These are phyloP conservation scores for Pyrus bretschneideri DNA, from an alignment of 306 rosid species.

Conservation along the genomic window DNA sequence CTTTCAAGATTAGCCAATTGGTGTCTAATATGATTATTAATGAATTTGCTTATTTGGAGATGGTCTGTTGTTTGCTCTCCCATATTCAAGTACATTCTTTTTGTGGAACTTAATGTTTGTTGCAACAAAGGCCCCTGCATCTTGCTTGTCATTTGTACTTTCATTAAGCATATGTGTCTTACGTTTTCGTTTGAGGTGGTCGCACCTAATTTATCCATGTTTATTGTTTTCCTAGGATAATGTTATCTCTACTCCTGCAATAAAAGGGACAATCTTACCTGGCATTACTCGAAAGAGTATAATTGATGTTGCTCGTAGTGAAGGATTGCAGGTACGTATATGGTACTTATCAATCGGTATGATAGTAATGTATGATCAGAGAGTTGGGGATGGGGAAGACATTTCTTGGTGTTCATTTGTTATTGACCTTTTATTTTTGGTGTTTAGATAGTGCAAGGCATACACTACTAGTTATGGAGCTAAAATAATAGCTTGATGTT, in stretches of 20 bases:
- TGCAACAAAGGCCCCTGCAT: neutral
- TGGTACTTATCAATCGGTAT: neutral
- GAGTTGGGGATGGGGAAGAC: neutral
- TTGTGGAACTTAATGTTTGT: neutral
- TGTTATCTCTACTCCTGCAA: constrained; percentile 71
- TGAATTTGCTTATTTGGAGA: neutral
- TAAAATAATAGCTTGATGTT: neutral
- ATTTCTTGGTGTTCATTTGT: constrained; percentile 5
- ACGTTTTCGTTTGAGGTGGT: neutral
- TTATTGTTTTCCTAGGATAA: constrained; percentile 44
- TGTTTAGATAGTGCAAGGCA: neutral
- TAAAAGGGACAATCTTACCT: constrained; percentile 93
- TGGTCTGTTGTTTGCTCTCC: neutral
- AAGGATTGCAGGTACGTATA: constrained; percentile 73
- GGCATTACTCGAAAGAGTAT: constrained; percentile 96
- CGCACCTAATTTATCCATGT: neutral
- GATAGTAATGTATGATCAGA: neutral
- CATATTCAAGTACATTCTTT: neutral
- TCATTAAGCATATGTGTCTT: neutral
- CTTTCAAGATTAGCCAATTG: neutral
- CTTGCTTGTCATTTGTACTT: neutral
- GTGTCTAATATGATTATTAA: neutral
- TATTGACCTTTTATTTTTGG: neutral
- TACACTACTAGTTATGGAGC: neutral
- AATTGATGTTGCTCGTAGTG: constrained; percentile 85